Conservation (phyloP, 495 filamentous ascomycete genomes). For the Aspergillus biplanus region DNA sequence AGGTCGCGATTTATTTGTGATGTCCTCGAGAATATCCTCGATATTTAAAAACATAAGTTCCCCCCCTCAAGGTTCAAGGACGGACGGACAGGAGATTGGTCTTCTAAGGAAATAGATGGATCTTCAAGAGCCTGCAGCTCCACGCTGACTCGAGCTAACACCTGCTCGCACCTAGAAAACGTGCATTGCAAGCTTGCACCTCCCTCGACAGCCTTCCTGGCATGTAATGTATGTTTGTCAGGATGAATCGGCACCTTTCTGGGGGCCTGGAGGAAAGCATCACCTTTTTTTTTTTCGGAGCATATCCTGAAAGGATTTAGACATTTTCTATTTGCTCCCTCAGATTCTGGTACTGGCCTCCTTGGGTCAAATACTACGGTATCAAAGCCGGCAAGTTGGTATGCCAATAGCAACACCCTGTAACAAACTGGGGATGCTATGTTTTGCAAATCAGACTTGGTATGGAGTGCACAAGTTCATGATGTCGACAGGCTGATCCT, state of each 20-base stretch:
- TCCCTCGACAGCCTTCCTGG: neutral
- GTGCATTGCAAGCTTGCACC: neutral
- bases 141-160: neutral
- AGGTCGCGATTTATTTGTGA: neutral
- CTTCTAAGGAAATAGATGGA: neutral
- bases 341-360: no score
- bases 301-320: no score
- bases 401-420: no score
- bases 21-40: neutral
- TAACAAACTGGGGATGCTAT: neutral
- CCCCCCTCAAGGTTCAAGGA: neutral
- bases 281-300: neutral
- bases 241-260: neutral
- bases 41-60: neutral
- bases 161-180: neutral
- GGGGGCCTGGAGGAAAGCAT: neutral
- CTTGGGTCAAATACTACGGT: neutral
- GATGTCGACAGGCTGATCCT: constrained; percentile 1
- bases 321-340: no score
- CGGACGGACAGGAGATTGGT: neutral
- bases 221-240: neutral
- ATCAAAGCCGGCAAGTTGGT: neutral
- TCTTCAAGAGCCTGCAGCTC: neutral
- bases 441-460: neutral
- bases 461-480: neutral